Conservation (phyloP, 805 yeast species). For the Metschnikowia aberdeeniae region DNA sequence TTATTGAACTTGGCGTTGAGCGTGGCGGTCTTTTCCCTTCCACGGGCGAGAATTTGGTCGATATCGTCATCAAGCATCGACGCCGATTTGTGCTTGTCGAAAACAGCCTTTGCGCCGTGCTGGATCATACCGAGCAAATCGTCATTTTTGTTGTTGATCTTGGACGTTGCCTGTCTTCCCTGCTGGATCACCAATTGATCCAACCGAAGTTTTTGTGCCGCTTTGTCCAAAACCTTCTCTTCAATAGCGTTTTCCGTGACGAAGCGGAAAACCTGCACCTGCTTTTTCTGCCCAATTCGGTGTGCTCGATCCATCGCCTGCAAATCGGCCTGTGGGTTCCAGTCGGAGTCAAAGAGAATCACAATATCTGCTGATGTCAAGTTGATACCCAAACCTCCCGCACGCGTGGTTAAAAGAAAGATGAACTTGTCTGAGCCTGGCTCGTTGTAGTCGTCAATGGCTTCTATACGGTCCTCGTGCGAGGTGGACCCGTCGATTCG, state of each 20-base stretch:
- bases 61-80: slow-evolving; percentile 60
- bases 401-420: slow-evolving; percentile 86
- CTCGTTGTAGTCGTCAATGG: slow-evolving; percentile 86
- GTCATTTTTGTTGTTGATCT: slow-evolving; percentile 65
- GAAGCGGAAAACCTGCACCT: slow-evolving; percentile 86
- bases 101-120: slow-evolving; percentile 89
- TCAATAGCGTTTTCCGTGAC: slow-evolving; percentile 96
- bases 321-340: slow-evolving; percentile 98
- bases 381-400: slow-evolving; percentile 95
- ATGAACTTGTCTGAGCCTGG: slow-evolving; percentile 81
- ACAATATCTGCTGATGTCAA: slow-evolving; percentile 90
- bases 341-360: slow-evolving; percentile 84
- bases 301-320: slow-evolving; percentile 99
- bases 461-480: slow-evolving; percentile 87
- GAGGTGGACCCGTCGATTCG: slow-evolving; percentile 92
- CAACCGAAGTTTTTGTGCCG: slow-evolving; percentile 86
- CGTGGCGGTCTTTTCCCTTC: slow-evolving; percentile 75
- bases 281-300: slow-evolving; percentile 95
- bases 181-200: slow-evolving; percentile 97
- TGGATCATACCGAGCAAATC: slow-evolving; percentile 94
- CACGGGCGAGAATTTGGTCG: slow-evolving; percentile 74
- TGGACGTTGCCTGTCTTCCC: slow-evolving; percentile 42
- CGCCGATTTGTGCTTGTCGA: slow-evolving; percentile 45
- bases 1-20: slow-evolving; percentile 79
- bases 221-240: slow-evolving; percentile 92